phyloP scores from a whole-genome alignment of 1,284 basidiomycete species.

The Coriolopsis trogii region DNA sequence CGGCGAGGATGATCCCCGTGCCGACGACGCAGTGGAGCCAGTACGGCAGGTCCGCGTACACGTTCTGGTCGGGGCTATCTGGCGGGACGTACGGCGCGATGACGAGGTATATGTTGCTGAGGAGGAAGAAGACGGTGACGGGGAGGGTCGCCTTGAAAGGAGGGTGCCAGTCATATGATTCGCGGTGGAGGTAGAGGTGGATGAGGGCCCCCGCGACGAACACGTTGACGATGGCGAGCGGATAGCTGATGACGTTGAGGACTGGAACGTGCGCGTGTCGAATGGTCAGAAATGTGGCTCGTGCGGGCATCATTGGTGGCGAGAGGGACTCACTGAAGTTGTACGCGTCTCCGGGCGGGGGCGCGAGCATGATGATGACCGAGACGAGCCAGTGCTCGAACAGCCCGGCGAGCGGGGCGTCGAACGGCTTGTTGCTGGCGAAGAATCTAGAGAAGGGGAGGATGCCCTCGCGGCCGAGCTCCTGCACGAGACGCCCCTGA shows the following conservation, averaged over 20 bases:
- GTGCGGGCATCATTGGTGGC: constrained; percentile 38
- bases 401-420: constrained; percentile 59
- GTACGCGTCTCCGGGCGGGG: constrained; percentile 51
- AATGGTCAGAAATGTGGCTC: not conserved
- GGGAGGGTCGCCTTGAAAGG: constrained; percentile 55
- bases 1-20: constrained; percentile 49
- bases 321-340: constrained; percentile 6
- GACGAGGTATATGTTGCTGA: constrained; percentile 61
- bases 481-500: constrained; percentile 70
- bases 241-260: constrained; percentile 45
- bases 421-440: constrained; percentile 64
- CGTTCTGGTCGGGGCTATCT: constrained; percentile 37
- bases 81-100: constrained; percentile 61
- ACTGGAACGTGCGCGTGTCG: not conserved
- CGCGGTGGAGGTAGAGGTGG: constrained; percentile 38
- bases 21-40: constrained; percentile 57
- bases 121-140: constrained; percentile 51
- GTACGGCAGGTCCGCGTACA: constrained; percentile 60
- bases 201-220: constrained; percentile 58
- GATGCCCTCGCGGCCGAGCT: constrained; percentile 66
- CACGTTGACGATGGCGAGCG: constrained; percentile 48
- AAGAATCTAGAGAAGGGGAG: constrained; percentile 61
- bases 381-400: constrained; percentile 56
- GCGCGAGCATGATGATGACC: constrained; percentile 46
- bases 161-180: constrained; percentile 31